Base-by-base conservation (phyloP, 2,329 filamentous ascomycete species). In the Penicillium sp. region DNA sequence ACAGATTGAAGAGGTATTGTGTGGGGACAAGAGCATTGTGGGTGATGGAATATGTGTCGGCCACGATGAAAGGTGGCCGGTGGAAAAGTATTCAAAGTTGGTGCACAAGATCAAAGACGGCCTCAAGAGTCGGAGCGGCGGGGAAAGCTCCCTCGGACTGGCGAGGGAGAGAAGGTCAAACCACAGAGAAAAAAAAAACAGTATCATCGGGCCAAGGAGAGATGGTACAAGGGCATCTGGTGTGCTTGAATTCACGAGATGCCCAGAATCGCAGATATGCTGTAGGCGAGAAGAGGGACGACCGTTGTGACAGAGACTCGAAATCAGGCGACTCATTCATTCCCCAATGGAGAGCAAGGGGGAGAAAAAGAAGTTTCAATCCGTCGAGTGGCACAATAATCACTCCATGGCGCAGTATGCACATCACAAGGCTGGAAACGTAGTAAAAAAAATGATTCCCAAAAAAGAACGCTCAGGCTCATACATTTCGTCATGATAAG, bases 391-490 rank as follows among this genome's bases (percentile, higher is more conserved):
- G 13, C 34, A 39, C 48, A 45, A 33, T 13, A 36, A 35, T 47
- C 45, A 43, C 50, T 50, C 48, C 52, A 53, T 55, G 53, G 53
- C 51, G 45, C 47, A 55, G 51, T 35, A 51, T 50, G 47, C 47
- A 48, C 36, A 37, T 47, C 34, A 38, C 48, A 48, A 58, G 54
- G 42, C 45, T 60, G 29, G 4, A 32, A 7, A 32, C 29, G 29
- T 11, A 7, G 54, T 57, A 51, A 55, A 60, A 53, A 62, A 64
- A 56, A 60, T 60, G 49, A 45, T 48, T 50, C 52, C 50, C 52
- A 54, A 49, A 56, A 61, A 62, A 65, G 57, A 61, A 59, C 64
- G 63, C 65, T 64, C 61, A 64, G 58, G 62, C 63, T 67, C 66
- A 62, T 68, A 66, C 61, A 68, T 65, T 55, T 52, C 55, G 57